Evolutionary conservation across 441 rosid species (phyloP), one percentile per base, ranked within the genome.

Genomic region (Populus hybrid): DNA sequence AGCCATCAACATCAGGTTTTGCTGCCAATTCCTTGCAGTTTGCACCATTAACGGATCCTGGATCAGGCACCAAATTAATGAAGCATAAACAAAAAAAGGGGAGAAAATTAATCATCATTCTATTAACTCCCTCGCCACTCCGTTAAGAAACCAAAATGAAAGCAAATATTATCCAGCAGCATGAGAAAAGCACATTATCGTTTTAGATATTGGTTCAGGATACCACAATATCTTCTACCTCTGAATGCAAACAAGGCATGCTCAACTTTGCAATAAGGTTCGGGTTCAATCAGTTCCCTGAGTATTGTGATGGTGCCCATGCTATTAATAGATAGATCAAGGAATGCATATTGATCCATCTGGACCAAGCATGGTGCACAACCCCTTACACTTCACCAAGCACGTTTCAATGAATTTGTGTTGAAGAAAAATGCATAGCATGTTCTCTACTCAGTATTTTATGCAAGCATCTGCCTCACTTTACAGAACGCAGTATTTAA

Each of bases 1-100:
- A 89, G 36, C 92, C 95, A 76, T 89, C 95, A n/a, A 89, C 88
- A 81, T 91, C 90, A 1, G 89, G 84, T 74, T 91, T 85, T 67
- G 71, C 84, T 2, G 89, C 93, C 83, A 89, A 81, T 75, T 91
- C 92, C 79, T 83, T 86, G 88, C 93, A 86, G 79, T 91, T 91
- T 36, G 77, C 84, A 53, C 88, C 93, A 79, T 75, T 91, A 5
- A 89, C 95, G 5, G 93, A 91, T 34, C 97, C 97, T 94, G 85
- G 59, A 76, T 66, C 28, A 74, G 35, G 42, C 5, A 38, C 24
- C 7, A 40, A 57, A 38, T 38, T 65, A 70, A 75, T 73, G 40
- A 12, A 66, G 63, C n/a, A 70, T 34, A 67, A 21, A 14, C 70
- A 0, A 42, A 35, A 30, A 74, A 38, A 9, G 34, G 42, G 11